phyloP scores from a whole-genome alignment of 2,329 filamentous ascomycete species.

The Byssoonygena ceratinophila region DNA sequence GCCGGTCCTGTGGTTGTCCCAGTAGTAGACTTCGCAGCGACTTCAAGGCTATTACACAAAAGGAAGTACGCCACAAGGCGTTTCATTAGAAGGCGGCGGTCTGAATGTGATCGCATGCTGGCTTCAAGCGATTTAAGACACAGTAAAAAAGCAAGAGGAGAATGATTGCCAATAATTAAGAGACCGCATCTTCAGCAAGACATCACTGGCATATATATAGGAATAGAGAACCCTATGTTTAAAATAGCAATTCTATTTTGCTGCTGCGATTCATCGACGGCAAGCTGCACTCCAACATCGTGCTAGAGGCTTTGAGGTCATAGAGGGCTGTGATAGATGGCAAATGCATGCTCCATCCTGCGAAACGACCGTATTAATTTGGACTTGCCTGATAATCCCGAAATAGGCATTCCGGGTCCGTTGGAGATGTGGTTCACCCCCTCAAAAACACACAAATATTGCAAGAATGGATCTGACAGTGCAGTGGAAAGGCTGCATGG shows the following conservation, averaged over 20 bases:
- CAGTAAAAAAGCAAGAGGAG: background rate
- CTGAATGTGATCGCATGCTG: background rate
- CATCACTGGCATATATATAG: background rate
- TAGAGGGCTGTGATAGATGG: too few relatives aligned
- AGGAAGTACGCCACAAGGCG: slow-evolving; percentile 4
- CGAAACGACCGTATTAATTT: too few relatives aligned
- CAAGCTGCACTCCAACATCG: background rate
- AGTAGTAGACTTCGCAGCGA: background rate
- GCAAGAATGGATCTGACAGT: too few relatives aligned
- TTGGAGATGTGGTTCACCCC: too few relatives aligned
- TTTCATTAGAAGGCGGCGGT: background rate
- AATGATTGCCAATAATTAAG: background rate
- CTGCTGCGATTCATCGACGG: background rate
- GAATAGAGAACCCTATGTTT: background rate
- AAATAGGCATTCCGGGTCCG: too few relatives aligned
- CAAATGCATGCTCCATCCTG: too few relatives aligned
- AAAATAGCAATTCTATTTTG: background rate
- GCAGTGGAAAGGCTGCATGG: too few relatives aligned
- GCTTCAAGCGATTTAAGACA: background rate
- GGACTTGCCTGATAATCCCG: too few relatives aligned
- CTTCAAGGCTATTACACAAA: background rate
- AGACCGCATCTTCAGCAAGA: background rate
- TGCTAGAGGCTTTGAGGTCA: too few relatives aligned
- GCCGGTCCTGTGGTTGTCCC: background rate
- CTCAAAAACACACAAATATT: too few relatives aligned